Evolutionary conservation across 768 basidiomycete genomes (phyloP).

Genomic region (Tulasnella sp.): DNA sequence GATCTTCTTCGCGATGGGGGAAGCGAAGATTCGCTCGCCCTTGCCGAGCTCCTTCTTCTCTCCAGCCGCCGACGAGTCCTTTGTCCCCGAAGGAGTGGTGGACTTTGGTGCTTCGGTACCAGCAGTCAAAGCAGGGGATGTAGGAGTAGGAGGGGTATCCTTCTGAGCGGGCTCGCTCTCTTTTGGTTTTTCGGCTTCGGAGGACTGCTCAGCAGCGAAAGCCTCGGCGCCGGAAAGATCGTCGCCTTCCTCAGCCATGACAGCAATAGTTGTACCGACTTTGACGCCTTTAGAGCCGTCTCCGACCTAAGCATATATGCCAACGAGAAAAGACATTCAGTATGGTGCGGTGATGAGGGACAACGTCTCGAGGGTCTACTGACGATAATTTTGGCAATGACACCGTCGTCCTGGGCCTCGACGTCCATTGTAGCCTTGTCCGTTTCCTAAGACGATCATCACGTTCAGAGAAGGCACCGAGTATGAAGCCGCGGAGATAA

Average conservation of each 20-base stretch:
- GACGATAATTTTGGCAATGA: slow-evolving; percentile 96
- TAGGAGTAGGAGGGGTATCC: slow-evolving; percentile 36
- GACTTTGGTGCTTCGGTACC: slow-evolving; percentile 46
- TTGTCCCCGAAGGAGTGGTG: slow-evolving; percentile 40
- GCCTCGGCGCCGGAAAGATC: slow-evolving; percentile 82
- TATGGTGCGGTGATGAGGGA: background rate
- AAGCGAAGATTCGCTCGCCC: slow-evolving; percentile 89
- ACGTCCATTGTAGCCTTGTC: slow-evolving; percentile 99
- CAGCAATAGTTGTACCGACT: slow-evolving; percentile 88
- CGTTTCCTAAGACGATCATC: slow-evolving; percentile 70
- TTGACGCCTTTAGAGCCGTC: slow-evolving; percentile 86
- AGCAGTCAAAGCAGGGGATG: slow-evolving; percentile 39
- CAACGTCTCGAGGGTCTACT: slow-evolving; percentile 42
- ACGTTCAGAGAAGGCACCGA: background rate
- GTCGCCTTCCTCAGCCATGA: slow-evolving; percentile 94
- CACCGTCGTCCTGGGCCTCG: slow-evolving; percentile 96
- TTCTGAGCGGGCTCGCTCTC: slow-evolving; percentile 41
- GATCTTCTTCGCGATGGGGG: slow-evolving; percentile 95
- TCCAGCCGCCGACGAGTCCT: slow-evolving; percentile 42
- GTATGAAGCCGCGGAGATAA: background rate
- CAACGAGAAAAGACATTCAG: slow-evolving; percentile 18
- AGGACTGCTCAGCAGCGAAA: slow-evolving; percentile 58
- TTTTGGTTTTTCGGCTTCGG: slow-evolving; percentile 32
- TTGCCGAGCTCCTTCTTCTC: slow-evolving; percentile 54
- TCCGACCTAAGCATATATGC: slow-evolving; percentile 54